These are phyloP conservation scores for Calonectria hongkongensis DNA, from an alignment of 2,329 filamentous ascomycete species.

Conservation along the genomic window DNA sequence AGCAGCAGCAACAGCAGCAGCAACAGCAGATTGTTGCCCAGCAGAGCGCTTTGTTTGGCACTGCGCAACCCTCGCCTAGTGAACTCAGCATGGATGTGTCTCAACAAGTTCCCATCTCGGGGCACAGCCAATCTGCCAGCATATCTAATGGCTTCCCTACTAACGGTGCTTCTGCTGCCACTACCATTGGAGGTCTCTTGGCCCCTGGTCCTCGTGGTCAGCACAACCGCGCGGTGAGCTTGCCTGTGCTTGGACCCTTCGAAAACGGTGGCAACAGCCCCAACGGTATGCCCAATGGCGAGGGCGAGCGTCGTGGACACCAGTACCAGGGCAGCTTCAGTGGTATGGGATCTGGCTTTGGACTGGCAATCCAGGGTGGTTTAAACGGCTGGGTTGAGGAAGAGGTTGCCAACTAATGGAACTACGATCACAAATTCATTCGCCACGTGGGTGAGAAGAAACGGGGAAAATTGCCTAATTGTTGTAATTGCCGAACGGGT, in stretches of 20 bases:
- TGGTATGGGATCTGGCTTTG: constrained; percentile 76
- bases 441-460: constrained; percentile 49
- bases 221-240: constrained; percentile 89
- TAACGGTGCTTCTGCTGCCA: constrained; percentile 73
- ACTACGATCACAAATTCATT: constrained; percentile 52
- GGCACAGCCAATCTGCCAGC: constrained; percentile 79
- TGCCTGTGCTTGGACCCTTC: constrained; percentile 82
- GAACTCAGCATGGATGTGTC: constrained; percentile 76
- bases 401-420: constrained; percentile 75
- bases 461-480: constrained; percentile 62
- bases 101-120: constrained; percentile 76
- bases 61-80: constrained; percentile 76
- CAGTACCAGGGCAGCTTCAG: constrained; percentile 80
- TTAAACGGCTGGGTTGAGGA: constrained; percentile 82
- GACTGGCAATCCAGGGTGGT: constrained; percentile 77
- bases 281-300: constrained; percentile 67
- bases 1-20: constrained; percentile 85
- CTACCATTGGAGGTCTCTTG: constrained; percentile 85
- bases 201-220: constrained; percentile 79
- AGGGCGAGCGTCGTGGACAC: constrained; percentile 77
- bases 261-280: constrained; percentile 75
- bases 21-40: constrained; percentile 83
- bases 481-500: constrained; percentile 63
- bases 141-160: constrained; percentile 78
- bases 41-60: constrained; percentile 88